Conservation (phyloP, 2,329 filamentous ascomycete species). For the Talaromyces sp. region DNA sequence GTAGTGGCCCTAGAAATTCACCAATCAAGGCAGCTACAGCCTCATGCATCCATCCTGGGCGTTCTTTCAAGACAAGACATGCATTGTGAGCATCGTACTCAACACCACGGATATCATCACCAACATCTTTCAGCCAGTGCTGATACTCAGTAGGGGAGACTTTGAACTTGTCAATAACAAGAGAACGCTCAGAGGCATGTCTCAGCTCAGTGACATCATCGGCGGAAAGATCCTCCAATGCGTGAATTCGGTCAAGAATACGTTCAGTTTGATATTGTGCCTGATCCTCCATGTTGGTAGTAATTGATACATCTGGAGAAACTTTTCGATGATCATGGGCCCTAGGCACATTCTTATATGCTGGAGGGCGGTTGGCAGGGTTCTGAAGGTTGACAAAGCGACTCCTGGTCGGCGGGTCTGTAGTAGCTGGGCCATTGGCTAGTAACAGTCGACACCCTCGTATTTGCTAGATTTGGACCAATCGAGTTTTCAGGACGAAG, state of each 20-base stretch:
- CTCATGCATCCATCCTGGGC: not conserved
- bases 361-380: not conserved
- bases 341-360: conserved; percentile 3
- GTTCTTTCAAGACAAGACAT: not conserved
- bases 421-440: conserved; percentile 2
- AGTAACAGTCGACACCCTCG: not conserved
- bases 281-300: conserved; percentile 1
- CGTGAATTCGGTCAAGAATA: conserved; percentile 1
- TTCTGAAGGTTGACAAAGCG: too few relatives aligned
- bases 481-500: not conserved
- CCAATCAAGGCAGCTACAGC: too few relatives aligned
- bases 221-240: conserved; percentile 2
- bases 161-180: conserved; percentile 5
- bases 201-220: not conserved
- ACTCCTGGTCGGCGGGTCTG: not conserved
- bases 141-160: not conserved
- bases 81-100: conserved; percentile 1
- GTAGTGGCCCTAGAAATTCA: not conserved
- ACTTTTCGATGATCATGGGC: not conserved
- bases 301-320: not conserved
- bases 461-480: conserved; percentile 1
- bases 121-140: not conserved
- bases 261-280: not conserved
- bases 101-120: not conserved
- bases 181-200: not conserved